Conservation (phyloP, 345 rosid species). For the Lagerstroemia speciosa region DNA sequence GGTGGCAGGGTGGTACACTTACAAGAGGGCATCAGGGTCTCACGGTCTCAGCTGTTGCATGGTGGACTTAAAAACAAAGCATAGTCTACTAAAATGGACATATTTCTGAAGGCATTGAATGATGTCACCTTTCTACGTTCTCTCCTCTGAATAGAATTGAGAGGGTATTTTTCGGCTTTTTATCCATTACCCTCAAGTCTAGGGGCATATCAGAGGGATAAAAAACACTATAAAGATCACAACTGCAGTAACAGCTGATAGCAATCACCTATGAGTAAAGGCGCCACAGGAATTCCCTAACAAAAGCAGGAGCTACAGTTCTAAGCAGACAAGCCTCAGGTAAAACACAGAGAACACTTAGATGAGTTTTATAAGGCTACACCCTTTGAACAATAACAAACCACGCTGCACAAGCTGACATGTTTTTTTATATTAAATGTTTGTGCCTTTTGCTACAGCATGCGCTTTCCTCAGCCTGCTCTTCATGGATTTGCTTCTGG, state of each 20-base stretch:
- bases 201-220: too few species aligned
- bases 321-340: neutral
- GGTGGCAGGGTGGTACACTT: conserved; percentile 32
- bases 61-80: neutral
- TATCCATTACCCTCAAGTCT: too few species aligned
- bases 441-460: conserved; percentile 4
- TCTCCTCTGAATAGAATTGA: too few species aligned
- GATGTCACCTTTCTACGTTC: neutral
- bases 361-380: neutral
- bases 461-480: conserved; percentile 14
- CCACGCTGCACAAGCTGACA: conserved; percentile 1
- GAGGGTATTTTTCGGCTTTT: too few species aligned
- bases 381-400: conserved; percentile 1
- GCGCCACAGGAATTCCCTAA: neutral
- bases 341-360: neutral
- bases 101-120: neutral
- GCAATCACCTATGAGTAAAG: neutral
- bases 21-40: conserved; percentile 20
- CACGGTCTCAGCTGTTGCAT: conserved; percentile 2
- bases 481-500: conserved; percentile 12
- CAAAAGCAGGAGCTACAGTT: neutral
- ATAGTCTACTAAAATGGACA: neutral
- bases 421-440: conserved; percentile 10
- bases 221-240: neutral
- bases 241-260: neutral